phyloP scores from a whole-genome alignment of 768 basidiomycete genomes.

The Hypsizygus marmoreus region DNA sequence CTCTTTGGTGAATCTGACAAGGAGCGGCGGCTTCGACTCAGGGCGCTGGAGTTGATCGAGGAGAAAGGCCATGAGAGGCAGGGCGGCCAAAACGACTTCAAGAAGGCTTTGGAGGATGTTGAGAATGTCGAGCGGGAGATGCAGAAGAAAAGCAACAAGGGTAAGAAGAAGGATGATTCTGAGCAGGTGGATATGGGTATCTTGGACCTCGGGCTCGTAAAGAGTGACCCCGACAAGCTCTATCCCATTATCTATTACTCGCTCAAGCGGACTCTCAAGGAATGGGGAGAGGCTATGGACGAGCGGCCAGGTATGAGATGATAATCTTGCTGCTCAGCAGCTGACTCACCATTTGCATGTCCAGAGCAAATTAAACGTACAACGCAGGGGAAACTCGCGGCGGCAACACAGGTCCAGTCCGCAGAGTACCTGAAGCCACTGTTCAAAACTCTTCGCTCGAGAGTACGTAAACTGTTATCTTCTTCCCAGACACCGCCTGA shows the following conservation, averaged over 20 bases:
- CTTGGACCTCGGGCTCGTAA: slow-evolving; percentile 80
- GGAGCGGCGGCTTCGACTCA: slow-evolving; percentile 84
- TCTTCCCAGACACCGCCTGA: not conserved
- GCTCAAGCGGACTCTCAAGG: slow-evolving; percentile 87
- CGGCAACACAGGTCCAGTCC: slow-evolving; percentile 93
- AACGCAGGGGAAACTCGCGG: slow-evolving; percentile 90
- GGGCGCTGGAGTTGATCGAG: slow-evolving; percentile 94
- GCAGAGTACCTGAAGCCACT: slow-evolving; percentile 97
- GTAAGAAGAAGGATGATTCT: slow-evolving; percentile 67
- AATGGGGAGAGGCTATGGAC: slow-evolving; percentile 96
- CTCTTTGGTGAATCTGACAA: slow-evolving; percentile 96
- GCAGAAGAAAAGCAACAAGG: slow-evolving; percentile 57
- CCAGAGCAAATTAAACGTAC: slow-evolving; percentile 84
- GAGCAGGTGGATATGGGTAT: slow-evolving; percentile 55
- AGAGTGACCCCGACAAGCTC: slow-evolving; percentile 90
- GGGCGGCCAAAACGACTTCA: slow-evolving; percentile 94
- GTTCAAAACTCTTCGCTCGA: slow-evolving; percentile 85
- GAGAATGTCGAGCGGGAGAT: slow-evolving; percentile 74
- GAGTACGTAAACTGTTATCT: slow-evolving; percentile 55
- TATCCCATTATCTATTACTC: slow-evolving; percentile 98
- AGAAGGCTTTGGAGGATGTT: slow-evolving; percentile 83
- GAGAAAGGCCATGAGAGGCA: slow-evolving; percentile 80
- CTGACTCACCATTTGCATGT: not conserved
- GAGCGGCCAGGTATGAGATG: slow-evolving; percentile 89
- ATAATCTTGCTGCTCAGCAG: slow-evolving; percentile 20